Evolutionary conservation across 352 stramenopile species (phyloP), one percentile per base, ranked within the genome.

Genomic region (Globisporangium sylvaticum): DNA sequence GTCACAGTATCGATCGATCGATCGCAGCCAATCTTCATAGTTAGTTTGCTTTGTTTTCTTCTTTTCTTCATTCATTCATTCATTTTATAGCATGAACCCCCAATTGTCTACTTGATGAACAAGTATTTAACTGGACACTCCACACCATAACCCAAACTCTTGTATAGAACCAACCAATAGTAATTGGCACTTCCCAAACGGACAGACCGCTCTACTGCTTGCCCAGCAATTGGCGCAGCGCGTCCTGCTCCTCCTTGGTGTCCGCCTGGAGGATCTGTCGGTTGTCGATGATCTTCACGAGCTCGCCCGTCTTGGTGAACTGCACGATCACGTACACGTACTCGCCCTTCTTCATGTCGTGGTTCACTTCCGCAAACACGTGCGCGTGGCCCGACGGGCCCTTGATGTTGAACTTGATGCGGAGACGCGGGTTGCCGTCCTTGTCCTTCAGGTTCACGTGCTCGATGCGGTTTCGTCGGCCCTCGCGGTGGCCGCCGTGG

Each of bases 261-360:
- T 88, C 86, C 29, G 86, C 86, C 34, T 76, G 68, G 29, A 94
- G 79, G 65, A 94, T 89, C 74, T 91, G 84, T 80, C 95, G 84
- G 76, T 98, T 98, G 81, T 98, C 95, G 64, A 94, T 72, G 66
- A 98, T 79, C 67, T 93, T 98, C 70, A 98, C 84, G 20, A 98
- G 77, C 61, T 89, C 80, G 50, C 83, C 85, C 55, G 92, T 96
- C 68, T 92, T 88, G 77, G 94, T 98, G 73, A 98, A 87, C 76
- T 98, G 94, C 46, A 98, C 89, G 72, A 98, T 91, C 61, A 98
- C 71, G 77, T 98, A 98, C 62, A 98, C 95, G 70, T 96, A 98
- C 75, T 98, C 95, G 58, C 92, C 92, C 67, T 90, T 95, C 62
- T 95, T 91, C 92, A 98, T 98, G 68, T 89, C 79, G 58, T 90